Evolutionary conservation across 208 protist species (phyloP).

Genomic region (Crithidia bombi): DNA sequence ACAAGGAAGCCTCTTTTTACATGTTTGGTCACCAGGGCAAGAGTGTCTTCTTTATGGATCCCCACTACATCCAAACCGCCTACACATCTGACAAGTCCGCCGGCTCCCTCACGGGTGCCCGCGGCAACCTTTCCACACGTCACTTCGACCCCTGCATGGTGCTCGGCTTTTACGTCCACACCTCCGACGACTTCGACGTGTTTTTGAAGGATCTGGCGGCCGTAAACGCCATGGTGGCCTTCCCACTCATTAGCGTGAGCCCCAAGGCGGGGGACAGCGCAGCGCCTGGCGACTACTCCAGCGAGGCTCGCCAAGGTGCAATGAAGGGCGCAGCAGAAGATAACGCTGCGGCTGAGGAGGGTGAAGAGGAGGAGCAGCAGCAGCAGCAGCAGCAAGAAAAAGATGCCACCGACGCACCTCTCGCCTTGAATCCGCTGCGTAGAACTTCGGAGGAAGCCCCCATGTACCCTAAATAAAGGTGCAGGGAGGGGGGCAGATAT

Average conservation of each 20-base stretch:
- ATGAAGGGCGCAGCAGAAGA: no score
- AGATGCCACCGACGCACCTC: neutral
- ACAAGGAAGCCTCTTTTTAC: constrained; percentile 47
- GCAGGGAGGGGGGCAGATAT: no score
- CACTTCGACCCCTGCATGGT: constrained; percentile 59
- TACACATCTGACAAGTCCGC: constrained; percentile 43
- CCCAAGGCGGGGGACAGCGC: neutral
- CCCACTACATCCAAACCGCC: constrained; percentile 74
- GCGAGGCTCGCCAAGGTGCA: neutral
- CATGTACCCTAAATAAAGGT: constrained; percentile 2
- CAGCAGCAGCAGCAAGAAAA: neutral
- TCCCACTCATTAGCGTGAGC: constrained; percentile 52
- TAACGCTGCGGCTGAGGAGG: neutral
- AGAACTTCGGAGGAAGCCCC: neutral
- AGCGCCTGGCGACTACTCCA: neutral
- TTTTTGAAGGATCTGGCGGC: constrained; percentile 46
- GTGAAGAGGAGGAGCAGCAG: neutral
- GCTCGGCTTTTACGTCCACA: constrained; percentile 66
- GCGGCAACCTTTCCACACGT: constrained; percentile 12
- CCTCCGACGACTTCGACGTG: constrained; percentile 35
- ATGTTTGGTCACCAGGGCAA: constrained; percentile 66
- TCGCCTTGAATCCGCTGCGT: constrained; percentile 3
- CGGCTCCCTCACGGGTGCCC: constrained; percentile 16
- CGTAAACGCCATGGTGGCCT: constrained; percentile 44
- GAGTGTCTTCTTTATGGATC: constrained; percentile 69